Conservation (phyloP, 495 filamentous ascomycete species). For the Penicillium roqueforti region DNA sequence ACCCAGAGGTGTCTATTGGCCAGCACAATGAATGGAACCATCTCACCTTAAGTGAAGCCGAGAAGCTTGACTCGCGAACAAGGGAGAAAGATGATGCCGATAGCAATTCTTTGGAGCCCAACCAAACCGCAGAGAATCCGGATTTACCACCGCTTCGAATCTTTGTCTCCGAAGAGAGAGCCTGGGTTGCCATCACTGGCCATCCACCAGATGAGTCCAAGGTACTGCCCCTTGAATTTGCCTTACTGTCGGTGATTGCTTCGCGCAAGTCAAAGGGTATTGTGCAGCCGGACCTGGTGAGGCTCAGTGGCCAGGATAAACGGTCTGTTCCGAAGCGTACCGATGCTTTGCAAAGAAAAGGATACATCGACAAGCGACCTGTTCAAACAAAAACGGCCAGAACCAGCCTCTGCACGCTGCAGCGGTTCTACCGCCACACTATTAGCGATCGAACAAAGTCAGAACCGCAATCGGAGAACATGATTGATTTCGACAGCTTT, state of each 20-base stretch:
- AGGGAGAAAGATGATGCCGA: not conserved
- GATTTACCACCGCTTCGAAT: conserved; percentile 35
- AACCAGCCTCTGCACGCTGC: conserved; percentile 65
- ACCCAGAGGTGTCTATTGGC: conserved; percentile 51
- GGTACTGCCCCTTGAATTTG: conserved; percentile 65
- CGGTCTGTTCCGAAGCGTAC: conserved; percentile 81
- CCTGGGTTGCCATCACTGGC: conserved; percentile 77
- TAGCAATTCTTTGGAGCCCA: not conserved
- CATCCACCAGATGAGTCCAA: conserved; percentile 71
- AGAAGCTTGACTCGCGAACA: conserved; percentile 20
- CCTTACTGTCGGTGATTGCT: conserved; percentile 76
- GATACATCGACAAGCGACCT: conserved; percentile 79
- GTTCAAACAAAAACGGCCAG: conserved; percentile 59
- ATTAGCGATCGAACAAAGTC: conserved; percentile 6
- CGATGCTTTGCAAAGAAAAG: conserved; percentile 65
- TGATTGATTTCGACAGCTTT: conserved; percentile 45
- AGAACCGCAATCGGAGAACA: conserved; percentile 7
- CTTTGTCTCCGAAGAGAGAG: conserved; percentile 56
- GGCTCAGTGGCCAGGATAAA: conserved; percentile 78
- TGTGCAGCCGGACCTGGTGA: conserved; percentile 71
- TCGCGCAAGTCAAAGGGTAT: conserved; percentile 65
- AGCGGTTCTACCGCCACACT: conserved; percentile 45
- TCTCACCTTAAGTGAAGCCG: conserved; percentile 45
- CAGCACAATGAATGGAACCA: conserved; percentile 38
- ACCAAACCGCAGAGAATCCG: conserved; percentile 9